Percentiles rank a stretch among this genome's conserved stretches.
Conservation (phyloP, 106 monocot species). For the Narthecium ossifragum region DNA sequence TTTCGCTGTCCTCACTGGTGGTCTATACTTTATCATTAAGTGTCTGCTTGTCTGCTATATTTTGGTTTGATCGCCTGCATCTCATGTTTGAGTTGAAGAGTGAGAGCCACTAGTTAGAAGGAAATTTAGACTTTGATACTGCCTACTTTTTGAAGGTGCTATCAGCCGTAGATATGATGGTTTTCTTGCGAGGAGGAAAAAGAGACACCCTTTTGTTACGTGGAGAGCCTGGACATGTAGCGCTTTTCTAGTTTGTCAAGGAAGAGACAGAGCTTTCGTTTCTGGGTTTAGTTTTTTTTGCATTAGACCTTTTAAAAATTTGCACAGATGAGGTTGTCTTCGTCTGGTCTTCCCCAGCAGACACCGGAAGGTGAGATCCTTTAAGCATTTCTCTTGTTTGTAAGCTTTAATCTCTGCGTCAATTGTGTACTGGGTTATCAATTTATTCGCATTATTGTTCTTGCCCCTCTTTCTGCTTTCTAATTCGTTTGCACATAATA, state of each 20-base stretch:
- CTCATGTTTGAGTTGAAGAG: too few relatives aligned
- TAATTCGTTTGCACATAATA: neutral
- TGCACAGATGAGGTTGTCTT: constrained; percentile 27
- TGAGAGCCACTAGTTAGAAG: too few relatives aligned
- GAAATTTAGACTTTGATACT: neutral
- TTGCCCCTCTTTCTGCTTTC: neutral
- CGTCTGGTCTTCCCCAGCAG: constrained; percentile 23
- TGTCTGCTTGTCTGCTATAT: neutral
- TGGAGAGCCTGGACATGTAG: constrained; percentile 6
- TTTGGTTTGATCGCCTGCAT: neutral
- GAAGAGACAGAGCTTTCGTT: constrained; percentile 7
- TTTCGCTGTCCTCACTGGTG: neutral
- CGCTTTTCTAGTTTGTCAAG: constrained; percentile 14
- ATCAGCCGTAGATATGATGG: neutral
- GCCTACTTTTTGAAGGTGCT: neutral
- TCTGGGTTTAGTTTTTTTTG: neutral
- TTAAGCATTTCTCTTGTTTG: neutral
- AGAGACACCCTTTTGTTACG: constrained; percentile 2
- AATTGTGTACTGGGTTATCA: neutral
- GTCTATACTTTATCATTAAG: neutral
- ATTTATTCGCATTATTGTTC: neutral
- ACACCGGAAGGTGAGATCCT: constrained; percentile 30
- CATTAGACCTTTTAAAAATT: neutral
- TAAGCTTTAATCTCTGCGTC: neutral
- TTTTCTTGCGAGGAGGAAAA: neutral